Evolutionary conservation across 805 yeast genomes (phyloP), one percentile per base, ranked within the genome.

Genomic region (Candida fluviatilis): DNA sequence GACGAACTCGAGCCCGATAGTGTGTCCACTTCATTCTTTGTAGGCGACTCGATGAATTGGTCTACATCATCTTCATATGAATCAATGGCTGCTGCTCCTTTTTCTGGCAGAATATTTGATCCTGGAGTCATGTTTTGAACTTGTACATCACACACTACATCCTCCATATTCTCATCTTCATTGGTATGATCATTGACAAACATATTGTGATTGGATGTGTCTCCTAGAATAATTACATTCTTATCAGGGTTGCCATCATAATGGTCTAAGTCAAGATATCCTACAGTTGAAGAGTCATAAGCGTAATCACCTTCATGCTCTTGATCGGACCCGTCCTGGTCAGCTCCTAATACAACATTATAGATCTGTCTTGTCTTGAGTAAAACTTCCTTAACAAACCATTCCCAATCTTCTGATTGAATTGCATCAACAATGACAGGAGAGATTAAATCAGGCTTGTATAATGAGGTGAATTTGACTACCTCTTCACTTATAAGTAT

Each of bases 401-500:
- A 67, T 24, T 65, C 66, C 82, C 82, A 76, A 18, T 55, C 54
- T 3, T 69, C 70, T 6, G 77, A 77, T 30, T 57, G 57, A 38
- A 75, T 54, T 3, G 75, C 72, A 8, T 66, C 71, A 11, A 71
- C 73, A 15, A 80, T 76, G 4, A 66, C 53, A 3, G 76, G 73
- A 2, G 84, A 73, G 11, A 80, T 71, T 17, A 77, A 59, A 43
- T 78, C 84, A 5, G 83, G 80, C 27, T 79, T 70, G 49, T 77
- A 78, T 13, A 78, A 58, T n/a, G 70, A 73, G 3, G 76, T 69
- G 58, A 93, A 93, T 57, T 93, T 93, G 35, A 89, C 96, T 33
- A 93, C 89, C 58, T 93, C 99, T 58, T 93, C 99, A 36, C 96
- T 89, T 40, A 93, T 87, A 36, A 93, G 67, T 5, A 95, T 88